Evolutionary conservation across 129 eudicot genomes (phyloP), one percentile per base, ranked within the genome.

Genomic region (Arctium lappa): DNA sequence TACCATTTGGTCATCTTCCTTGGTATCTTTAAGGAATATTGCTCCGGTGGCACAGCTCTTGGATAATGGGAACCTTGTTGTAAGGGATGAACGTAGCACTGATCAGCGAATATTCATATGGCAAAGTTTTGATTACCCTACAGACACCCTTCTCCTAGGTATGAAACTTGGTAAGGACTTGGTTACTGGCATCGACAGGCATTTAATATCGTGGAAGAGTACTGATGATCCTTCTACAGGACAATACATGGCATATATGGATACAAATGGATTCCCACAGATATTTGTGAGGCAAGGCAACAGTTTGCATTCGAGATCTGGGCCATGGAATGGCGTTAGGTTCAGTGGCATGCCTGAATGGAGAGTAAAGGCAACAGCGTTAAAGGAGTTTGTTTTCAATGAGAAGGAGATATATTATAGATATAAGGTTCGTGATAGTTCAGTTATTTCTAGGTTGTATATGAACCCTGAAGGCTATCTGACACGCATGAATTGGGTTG

Each of bases 201-300:
- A 68, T 15, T 36, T 56, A 4, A 69, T 46, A 5, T 68, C 88
- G 3, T 85, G 88, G 88, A 76, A 75, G 33, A 85, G 79, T 29
- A n/a, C 69, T 36, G 68, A 85, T n/a, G 85, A 85, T 72, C 88
- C 88, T 81, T 85, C 85, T 36, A 74, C 85, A 5, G 85, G 85
- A n/a, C 36, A 72, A 12, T 85, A 48, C 12, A 76, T 69, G 3
- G 36, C 56, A 1, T 8, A 44, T 73, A 36, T 85, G 72, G 76
- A 85, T 22, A 22, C 27, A 22, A 22, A 22, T 22, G 27, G 27
- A 22, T 22, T 22, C 27, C 27, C 27, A 22, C 85, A 85, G 80
- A 46, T 74, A n/a, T 62, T 85, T 3, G 73, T 44, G 27, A 9
- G 1, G 37, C 73, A 46, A 69, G 88, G 78, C 27, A 32, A 76